Percentiles rank a stretch among this genome's conserved stretches.
phyloP scores from a whole-genome alignment of 257 asterid genomes.

The Cordia subcordata region DNA sequence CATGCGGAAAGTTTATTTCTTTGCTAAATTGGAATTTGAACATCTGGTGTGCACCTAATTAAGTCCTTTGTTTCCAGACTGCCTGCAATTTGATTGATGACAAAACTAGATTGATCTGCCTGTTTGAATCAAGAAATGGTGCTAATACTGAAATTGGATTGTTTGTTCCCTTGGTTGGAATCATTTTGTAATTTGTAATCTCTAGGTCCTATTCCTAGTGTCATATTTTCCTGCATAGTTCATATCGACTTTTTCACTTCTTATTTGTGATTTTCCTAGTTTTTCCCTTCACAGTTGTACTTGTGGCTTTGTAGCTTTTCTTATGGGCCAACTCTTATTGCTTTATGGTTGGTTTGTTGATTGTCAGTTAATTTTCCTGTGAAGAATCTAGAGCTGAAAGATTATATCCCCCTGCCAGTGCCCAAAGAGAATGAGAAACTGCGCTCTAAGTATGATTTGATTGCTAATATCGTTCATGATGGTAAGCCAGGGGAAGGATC shows the following conservation, averaged over 20 bases:
- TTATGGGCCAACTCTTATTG: too few relatives aligned
- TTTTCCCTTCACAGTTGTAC: not conserved
- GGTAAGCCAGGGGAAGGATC: conserved; percentile 47
- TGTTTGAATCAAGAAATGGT: too few relatives aligned
- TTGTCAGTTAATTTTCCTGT: conserved; percentile 86
- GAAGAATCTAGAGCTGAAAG: conserved; percentile 95
- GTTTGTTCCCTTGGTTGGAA: too few relatives aligned
- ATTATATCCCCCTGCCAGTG: conserved; percentile 74
- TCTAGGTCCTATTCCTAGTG: not conserved
- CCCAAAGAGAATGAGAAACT: conserved; percentile 52
- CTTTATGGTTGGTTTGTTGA: too few relatives aligned
- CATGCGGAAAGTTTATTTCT: too few relatives aligned
- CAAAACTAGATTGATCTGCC: too few relatives aligned
- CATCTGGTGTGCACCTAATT: too few relatives aligned
- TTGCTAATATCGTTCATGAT: conserved; percentile 67
- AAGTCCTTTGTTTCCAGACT: too few relatives aligned
- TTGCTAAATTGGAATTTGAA: too few relatives aligned
- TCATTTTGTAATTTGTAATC: too few relatives aligned
- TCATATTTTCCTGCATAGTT: not conserved
- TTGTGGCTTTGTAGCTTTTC: not conserved
- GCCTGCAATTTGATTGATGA: too few relatives aligned
- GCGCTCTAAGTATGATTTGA: conserved; percentile 81
- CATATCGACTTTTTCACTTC: not conserved
- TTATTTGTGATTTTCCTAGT: not conserved
- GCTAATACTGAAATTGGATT: too few relatives aligned